Base-by-base conservation (phyloP, 2,329 filamentous ascomycete species). In the Colletotrichum simmondsii region DNA sequence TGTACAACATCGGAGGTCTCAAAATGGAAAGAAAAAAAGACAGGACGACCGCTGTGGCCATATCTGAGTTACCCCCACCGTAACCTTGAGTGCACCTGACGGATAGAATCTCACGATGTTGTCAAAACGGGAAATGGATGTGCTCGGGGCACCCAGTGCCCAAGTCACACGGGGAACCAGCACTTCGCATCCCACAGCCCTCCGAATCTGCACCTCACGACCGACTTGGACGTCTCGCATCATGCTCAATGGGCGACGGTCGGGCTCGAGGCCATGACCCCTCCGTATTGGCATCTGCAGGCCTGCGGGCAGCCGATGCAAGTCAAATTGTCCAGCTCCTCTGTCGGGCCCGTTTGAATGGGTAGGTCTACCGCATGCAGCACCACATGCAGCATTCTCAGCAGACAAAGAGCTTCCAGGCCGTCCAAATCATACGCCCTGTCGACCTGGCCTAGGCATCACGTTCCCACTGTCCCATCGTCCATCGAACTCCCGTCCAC, bases 301-400 rank as follows among this genome's bases (percentile, higher is more conserved):
- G 60, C 49, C 22, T 56, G 66, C 69, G 28, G 70, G 66, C 69
- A 59, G 8, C 53, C 54, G 56, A 72, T 70, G 70, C 70, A 65
- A 49, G 60, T 37, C 60, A 72, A 52, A 61, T 70, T 57, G 69
- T 61, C 60, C 70, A 72, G 70, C 66, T 60, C 32, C 24, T 42
- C 32, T 61, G 46, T 24, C 53, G 59, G 56, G 53, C 22, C 54
- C 52, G 22, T 65, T 72, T 72, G n/a, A 22, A 56, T 56, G 56
- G 54, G 46, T 30, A 28, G 26, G 32, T 57, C 28, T 64, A 28
- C 66, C 70, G 66, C 60, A 65, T 72, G 70, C 70, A 72, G 66
- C 60, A 61, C 66, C 66, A 59, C 60, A 60, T 72, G 70, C 70
- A 72, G 66, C 66, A 61, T 56, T 61, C 66, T 70, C 66, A 64